A percentile compares a stretch with the other conserved stretches of the same genome.
Evolutionary conservation across 768 basidiomycete genomes (phyloP).

Genomic region (Porpolomopsis calyptriformis): DNA sequence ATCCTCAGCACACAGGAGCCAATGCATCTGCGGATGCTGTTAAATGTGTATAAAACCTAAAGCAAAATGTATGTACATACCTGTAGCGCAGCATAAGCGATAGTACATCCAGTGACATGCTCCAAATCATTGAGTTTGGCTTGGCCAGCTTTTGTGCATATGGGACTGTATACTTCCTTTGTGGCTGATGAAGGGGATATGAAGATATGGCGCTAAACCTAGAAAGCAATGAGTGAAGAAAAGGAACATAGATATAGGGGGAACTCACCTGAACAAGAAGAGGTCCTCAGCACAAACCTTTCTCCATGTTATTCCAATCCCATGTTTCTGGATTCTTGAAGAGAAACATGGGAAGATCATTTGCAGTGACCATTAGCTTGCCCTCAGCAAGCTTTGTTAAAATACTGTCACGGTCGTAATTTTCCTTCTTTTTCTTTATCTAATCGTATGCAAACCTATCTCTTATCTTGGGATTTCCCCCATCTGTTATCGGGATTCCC

Average conservation of each 20-base stretch:
- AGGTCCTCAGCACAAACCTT: constrained; percentile 5
- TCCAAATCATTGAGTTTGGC: constrained; percentile 7
- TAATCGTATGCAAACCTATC: no score
- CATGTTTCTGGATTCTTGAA: background rate
- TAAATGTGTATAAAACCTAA: background rate
- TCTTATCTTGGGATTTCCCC: no score
- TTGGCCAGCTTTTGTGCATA: constrained; percentile 4
- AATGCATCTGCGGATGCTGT: background rate
- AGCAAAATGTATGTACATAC: constrained; percentile 5
- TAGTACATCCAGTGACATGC: constrained; percentile 3
- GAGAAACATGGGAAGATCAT: background rate
- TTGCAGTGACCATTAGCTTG: background rate
- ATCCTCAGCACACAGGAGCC: constrained; percentile 7
- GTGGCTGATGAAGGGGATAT: constrained; percentile 8
- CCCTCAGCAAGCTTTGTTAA: background rate
- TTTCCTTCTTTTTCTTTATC: no score
- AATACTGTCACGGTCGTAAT: no score
- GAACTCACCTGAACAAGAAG: constrained; percentile 7
- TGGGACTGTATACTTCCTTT: background rate
- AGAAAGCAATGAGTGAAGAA: background rate
- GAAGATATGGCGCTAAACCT: constrained; percentile 11
- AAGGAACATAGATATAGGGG: background rate
- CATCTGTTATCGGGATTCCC: no score
- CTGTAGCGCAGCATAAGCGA: constrained; percentile 11
- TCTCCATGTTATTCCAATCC: constrained; percentile 4